Conservation (phyloP, 106 monocot genomes). For the Dendrobium nobile region DNA sequence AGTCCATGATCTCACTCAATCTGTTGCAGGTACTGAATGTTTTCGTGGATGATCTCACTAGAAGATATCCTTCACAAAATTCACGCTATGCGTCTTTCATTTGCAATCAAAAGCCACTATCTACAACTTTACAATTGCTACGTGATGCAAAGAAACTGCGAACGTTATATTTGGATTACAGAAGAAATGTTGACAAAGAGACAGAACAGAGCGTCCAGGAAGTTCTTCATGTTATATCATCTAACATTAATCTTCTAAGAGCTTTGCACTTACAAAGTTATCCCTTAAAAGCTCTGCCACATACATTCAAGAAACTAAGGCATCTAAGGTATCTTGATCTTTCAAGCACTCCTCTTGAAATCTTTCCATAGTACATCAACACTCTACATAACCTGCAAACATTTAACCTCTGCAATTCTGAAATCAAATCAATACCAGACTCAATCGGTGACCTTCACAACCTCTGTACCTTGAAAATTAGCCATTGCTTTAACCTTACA, state of each 20-base stretch:
- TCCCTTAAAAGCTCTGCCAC: background rate
- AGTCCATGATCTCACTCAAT: constrained; percentile 29
- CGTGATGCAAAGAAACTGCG: background rate
- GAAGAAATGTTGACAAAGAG: no score
- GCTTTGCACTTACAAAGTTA: constrained; percentile 5
- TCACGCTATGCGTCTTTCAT: background rate
- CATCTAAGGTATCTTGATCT: constrained; percentile 10
- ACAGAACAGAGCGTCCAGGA: background rate
- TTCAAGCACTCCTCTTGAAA: background rate
- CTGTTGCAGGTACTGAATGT: constrained; percentile 25
- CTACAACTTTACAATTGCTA: background rate
- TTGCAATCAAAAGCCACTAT: background rate
- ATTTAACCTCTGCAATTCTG: background rate
- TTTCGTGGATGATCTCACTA: background rate
- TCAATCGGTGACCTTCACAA: background rate
- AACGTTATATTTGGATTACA: background rate
- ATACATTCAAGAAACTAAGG: background rate
- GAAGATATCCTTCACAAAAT: no score
- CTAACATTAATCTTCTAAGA: constrained; percentile 6
- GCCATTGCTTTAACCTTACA: background rate
- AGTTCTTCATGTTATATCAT: background rate
- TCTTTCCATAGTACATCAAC: background rate
- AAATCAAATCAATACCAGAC: background rate
- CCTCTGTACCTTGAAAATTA: background rate
- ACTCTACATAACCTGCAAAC: constrained; percentile 6